Evolutionary conservation across 495 filamentous ascomycete species (phyloP).

Genomic region (Geopyxis carbonaria): DNA sequence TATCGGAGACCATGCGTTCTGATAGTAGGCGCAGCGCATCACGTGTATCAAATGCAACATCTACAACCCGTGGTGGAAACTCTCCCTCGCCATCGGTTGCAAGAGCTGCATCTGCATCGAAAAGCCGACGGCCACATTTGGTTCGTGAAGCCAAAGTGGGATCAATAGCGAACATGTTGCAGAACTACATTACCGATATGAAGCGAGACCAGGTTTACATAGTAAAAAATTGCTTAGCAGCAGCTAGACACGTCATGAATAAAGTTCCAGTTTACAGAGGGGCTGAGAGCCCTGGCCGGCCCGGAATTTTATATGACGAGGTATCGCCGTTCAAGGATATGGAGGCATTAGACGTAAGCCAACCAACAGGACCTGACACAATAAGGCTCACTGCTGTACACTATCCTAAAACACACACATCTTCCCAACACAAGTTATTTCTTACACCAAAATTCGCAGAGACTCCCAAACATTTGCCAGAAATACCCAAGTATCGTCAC

Average conservation of each 20-base stretch:
- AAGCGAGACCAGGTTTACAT: constrained; percentile 21
- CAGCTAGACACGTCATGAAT: constrained; percentile 16
- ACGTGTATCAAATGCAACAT: too few relatives aligned
- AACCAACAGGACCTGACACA: neutral
- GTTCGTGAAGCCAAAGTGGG: too few relatives aligned
- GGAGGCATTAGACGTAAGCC: constrained; percentile 8
- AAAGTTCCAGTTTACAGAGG: neutral
- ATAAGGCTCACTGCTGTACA: neutral
- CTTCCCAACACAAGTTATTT: neutral
- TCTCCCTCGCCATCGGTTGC: too few relatives aligned
- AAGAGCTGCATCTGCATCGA: too few relatives aligned
- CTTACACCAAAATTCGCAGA: neutral
- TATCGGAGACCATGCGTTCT: too few relatives aligned
- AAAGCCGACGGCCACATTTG: too few relatives aligned
- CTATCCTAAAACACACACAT: neutral
- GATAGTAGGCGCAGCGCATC: too few relatives aligned
- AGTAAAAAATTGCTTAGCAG: constrained; percentile 11
- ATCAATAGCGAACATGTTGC: too few relatives aligned
- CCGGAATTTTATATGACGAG: constrained; percentile 15
- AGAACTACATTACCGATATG: constrained; percentile 16
- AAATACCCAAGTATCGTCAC: constrained; percentile 23
- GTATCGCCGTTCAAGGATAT: constrained; percentile 22
- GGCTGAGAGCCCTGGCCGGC: neutral
- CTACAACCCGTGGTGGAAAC: too few relatives aligned
- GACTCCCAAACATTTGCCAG: constrained; percentile 3